Evolutionary conservation across 2,329 filamentous ascomycete genomes (phyloP), one percentile per base, ranked within the genome.

Genomic region (Ustilaginoidea virens): DNA sequence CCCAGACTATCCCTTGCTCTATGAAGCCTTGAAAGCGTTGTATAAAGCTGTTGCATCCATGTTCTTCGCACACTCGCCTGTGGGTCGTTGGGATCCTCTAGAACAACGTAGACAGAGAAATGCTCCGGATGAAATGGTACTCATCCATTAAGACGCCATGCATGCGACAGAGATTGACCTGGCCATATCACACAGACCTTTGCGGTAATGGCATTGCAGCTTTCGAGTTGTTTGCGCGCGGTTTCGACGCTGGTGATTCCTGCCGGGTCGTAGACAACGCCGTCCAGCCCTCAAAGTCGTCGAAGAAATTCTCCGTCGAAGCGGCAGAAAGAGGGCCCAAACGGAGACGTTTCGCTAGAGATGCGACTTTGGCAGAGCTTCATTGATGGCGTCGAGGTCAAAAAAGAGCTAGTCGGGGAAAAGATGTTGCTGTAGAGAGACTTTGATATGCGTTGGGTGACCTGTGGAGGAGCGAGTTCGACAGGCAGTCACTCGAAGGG

Each of bases 1-100:
- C 47, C 48, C 46, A 52, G 14, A 44, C 27, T 9, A 48, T 40
- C 5, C 41, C 43, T 8, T 17, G n/a, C 18, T 8, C 33, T 22
- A 21, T 48, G 43, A 2, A 47, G 43, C 19, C 15, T 25, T 4
- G 32, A 19, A 4, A 42, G 10, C 2, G 31, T 19, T 2, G 14
- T 7, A 17, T 30, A 16, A 8, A 46, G 26, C 21, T 45, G 39
- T 17, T 12, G 5, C 14, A 23, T 25, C 41, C 39, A 43, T 11
- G 15, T 29, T 36, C 29, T 27, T 25, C 36, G n/a, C n/a, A n/a
- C 36, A 7, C 39, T 13, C 15, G 14, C 21, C 19, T 16, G 10
- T 4, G 36, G 38, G 5, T 41, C 20, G 6, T 33, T 24, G 5
- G 29, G 29, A 2, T 32, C 12, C 1, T 25, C n/a, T n/a, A n/a